Base-by-base conservation (phyloP, 2,329 filamentous ascomycete genomes). In the Fusarium sacchari region DNA sequence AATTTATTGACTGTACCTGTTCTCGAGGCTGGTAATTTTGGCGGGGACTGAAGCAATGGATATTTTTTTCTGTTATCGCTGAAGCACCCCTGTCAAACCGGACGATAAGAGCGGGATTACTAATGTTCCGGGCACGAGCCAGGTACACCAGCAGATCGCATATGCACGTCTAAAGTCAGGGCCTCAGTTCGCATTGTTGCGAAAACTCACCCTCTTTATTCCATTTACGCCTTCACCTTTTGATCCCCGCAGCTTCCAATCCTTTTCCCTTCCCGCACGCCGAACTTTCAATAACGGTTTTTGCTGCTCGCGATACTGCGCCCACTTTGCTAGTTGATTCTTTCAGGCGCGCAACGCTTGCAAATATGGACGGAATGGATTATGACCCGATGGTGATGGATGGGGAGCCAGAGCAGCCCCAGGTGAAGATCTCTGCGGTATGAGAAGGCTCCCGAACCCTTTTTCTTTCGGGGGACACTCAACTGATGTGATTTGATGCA, bases 381-480 rank as follows among this genome's bases (percentile, higher is more conserved):
- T 90, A 90, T 81, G 88, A 90, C 73, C 84, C 87, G 40, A 88
- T 89, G 86, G 86, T 87, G 80, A 86, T 89, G 83, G 88, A 90
- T 75, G 86, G 84, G 79, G 88, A 90, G 81, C 82, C 87, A 49
- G 82, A 88, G 70, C 88, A 88, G 73, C 87, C 87, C 70, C 85
- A 85, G 69, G 87, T 89, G 81, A 90, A 89, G 80, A 90, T 90
- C 76, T 89, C 88, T 64, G 87, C 88, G 77, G 88, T 90, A 85
- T 63, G 84, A 72, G 58, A 72, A 65, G 39, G 32, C 36, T 58
- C 46, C 47, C 55, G 61, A 50, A 32, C 24, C 39, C 28, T 58
- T 60, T 61, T 40, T 32, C 28, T 40, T 67, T 62, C 56, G 49
- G 47, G 58, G 53, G 43, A 46, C 42, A 42, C 56, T 67, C 55